Evolutionary conservation across 257 asterid species (phyloP), one percentile per base, ranked within the genome.

Genomic region (Coffea canephora): DNA sequence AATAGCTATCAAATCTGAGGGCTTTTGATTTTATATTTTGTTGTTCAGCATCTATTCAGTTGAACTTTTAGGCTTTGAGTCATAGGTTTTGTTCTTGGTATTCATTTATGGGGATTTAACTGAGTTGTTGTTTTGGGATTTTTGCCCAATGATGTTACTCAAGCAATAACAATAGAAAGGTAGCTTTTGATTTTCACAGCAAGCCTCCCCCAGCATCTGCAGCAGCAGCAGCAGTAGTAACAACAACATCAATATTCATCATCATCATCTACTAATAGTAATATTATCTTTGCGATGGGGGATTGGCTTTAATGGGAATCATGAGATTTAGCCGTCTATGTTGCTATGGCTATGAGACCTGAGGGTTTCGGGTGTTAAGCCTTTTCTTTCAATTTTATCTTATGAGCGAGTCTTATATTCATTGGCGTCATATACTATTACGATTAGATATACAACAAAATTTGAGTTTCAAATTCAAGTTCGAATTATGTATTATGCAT

Each of bases 231-330:
- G 6, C 25, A 57, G 43, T 3, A 39, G 5, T 4, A 39, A 39
- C 43, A 39, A 39, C 43, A 39, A 39, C 43, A 39, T 39, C 43
- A 39, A 39, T 39, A 39, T 39, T 75, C 73, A 5, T 18, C 73
- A 43, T 73, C 25, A n/a, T 39, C 23, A 48, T 54, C 50, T 41
- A 2, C 19, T 48, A 11, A 21, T 55, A 39, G 31, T 25, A 27
- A 14, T 59, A n/a, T 52, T 77, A 39, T 34, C 16, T 39, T 5
- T 34, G 70, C 16, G 1, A 14, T 67, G 73, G 27, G 84, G 80
- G 77, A 81, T 59, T 69, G 80, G 80, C 67, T 81, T 76, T 76
- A 49, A 64, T 70, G 78, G 39, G 46, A 62, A 81, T 62, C 74
- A 50, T 18, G 21, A 27, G 11, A 62, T 21, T 5, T 39, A 27